Conservation (phyloP, 2,329 filamentous ascomycete genomes). For the Colletotrichum tropicale region DNA sequence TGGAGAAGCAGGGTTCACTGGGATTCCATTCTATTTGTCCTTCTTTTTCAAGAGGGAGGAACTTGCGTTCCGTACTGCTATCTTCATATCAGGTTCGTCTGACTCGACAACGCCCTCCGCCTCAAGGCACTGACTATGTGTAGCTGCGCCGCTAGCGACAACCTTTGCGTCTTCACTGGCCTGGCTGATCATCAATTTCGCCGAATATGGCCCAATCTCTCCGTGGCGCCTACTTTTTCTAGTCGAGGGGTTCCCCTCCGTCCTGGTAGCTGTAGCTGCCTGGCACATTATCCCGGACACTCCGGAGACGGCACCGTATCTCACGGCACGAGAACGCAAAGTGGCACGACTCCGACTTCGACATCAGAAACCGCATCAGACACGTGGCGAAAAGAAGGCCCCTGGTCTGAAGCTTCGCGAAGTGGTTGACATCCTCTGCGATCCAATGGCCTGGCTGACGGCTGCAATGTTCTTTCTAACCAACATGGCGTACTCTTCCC, state of each 20-base stretch:
- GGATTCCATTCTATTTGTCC: slow-evolving; percentile 67
- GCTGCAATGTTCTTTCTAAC: slow-evolving; percentile 85
- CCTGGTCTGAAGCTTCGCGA: slow-evolving; percentile 58
- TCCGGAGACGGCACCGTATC: slow-evolving; percentile 68
- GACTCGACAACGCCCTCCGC: slow-evolving; percentile 34
- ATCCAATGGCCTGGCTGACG: slow-evolving; percentile 76
- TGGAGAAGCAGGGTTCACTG: slow-evolving; percentile 69
- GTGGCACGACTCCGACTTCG: slow-evolving; percentile 74
- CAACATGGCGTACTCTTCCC: slow-evolving; percentile 86
- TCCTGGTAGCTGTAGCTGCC: slow-evolving; percentile 74
- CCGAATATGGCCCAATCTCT: slow-evolving; percentile 69
- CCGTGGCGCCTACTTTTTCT: slow-evolving; percentile 88
- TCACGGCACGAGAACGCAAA: slow-evolving; percentile 67
- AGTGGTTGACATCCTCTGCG: slow-evolving; percentile 61
- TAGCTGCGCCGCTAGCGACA: slow-evolving; percentile 79
- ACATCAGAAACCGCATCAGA: slow-evolving; percentile 42
- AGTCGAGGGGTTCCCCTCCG: slow-evolving; percentile 82
- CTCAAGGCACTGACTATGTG: slow-evolving; percentile 51
- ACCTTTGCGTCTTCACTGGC: slow-evolving; percentile 82
- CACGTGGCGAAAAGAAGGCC: slow-evolving; percentile 20
- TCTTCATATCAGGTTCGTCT: slow-evolving; percentile 76
- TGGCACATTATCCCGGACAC: slow-evolving; percentile 80
- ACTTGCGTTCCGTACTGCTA: slow-evolving; percentile 81
- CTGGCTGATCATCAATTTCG: slow-evolving; percentile 76
- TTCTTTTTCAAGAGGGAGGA: slow-evolving; percentile 72